phyloP scores from a whole-genome alignment of 1,139 yeast species.

The Arxiozyma telluris region DNA sequence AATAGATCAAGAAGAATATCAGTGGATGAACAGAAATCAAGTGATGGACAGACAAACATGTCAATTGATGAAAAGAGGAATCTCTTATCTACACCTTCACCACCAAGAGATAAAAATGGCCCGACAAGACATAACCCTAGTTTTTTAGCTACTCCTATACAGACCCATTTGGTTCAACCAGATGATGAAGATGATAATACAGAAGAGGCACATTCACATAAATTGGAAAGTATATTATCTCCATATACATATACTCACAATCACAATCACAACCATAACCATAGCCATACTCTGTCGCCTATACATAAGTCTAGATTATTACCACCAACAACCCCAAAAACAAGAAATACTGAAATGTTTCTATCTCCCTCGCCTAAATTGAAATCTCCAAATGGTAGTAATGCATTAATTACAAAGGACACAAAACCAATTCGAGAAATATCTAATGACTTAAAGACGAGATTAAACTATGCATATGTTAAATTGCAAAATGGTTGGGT shows the following conservation, averaged over 20 bases:
- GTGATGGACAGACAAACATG: neutral
- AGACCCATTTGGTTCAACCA: neutral
- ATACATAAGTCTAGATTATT: constrained; percentile 13
- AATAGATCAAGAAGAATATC: neutral
- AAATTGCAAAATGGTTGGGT: constrained; percentile 38
- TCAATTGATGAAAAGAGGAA: neutral
- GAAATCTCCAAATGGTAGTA: constrained; percentile 30
- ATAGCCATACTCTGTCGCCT: neutral
- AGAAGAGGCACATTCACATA: neutral
- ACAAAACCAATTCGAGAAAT: constrained; percentile 35
- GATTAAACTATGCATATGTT: constrained; percentile 40
- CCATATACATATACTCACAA: neutral
- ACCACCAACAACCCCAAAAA: constrained; percentile 33
- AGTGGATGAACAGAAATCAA: neutral
- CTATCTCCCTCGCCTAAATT: constrained; percentile 33
- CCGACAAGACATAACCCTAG: constrained; percentile 20
- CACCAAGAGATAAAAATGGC: constrained; percentile 9
- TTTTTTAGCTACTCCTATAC: constrained; percentile 20
- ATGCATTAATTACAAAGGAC: constrained; percentile 13
- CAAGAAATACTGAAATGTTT: constrained; percentile 25
- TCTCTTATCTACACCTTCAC: constrained; percentile 9
- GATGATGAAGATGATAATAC: neutral
- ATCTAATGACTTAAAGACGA: constrained; percentile 36
- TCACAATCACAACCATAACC: too few species aligned
- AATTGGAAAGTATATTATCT: neutral